Evolutionary conservation across 495 filamentous ascomycete species (phyloP), one percentile per base, ranked within the genome.

Genomic region (Xylaria acuta): DNA sequence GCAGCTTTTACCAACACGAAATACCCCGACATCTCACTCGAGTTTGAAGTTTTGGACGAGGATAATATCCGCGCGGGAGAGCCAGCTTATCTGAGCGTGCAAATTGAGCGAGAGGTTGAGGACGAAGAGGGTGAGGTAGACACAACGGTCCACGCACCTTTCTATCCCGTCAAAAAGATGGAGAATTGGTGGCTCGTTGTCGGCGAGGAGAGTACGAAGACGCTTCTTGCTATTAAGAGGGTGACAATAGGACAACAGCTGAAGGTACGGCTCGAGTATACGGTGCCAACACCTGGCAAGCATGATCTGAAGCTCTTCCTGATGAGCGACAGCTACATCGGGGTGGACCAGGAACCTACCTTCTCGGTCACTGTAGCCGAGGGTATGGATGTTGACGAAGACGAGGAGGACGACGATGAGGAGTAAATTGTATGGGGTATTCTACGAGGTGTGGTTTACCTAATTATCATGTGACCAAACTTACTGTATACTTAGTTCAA

Each of bases 171-270:
- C 62, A 89, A 90, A 79, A 99, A 99, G 88, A 94, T 93, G 88
- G 97, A 99, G 88, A 98, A 94, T 78, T 91, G 89, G 89, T 99
- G 95, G 95, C 94, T 97, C 86, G 86, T 99, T 59, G 93, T 99
- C 14, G 93, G 97, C 49, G 96, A 95, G 32, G 93, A 97, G 82
- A 92, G 88, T 75, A 93, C 92, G 64, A 95, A 93, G 86, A 93
- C 85, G 63, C 82, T 97, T 67, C 86, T 97, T 59, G 96, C 93
- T 5, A 97, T 99, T 84, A 98, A 98, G 87, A 88, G 95, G 69
- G 90, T 99, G 64, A 97, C 94, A 0, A 91, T 99, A 71, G 93
- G 89, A 51, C 88, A 87, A 71, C 89, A 90, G 77, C 78, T 97
- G 74, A 92, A 94, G 74, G 85, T 93, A 63, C 90, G 88, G 78